Base-by-base conservation (phyloP, 768 basidiomycete species). In the Tulasnella calospora region DNA sequence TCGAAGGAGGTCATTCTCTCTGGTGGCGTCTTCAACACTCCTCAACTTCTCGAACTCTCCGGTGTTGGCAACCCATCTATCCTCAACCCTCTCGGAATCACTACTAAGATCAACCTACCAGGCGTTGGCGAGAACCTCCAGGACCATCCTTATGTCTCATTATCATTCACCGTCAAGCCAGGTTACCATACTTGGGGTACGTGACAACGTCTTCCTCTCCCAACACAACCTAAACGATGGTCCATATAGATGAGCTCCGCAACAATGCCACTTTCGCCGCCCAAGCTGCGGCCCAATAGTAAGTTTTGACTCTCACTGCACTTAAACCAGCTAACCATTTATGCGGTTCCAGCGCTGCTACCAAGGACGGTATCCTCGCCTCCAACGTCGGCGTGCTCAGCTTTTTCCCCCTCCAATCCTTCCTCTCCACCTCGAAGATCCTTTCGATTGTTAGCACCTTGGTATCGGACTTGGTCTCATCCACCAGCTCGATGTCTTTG, bases 1-100 rank as follows among this genome's bases (percentile, higher is more conserved):
- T 82, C 81, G 69, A 86, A 86, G 75, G 89, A 90, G 82, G 89
- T 90, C 36, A 86, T 90, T 70, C 82, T 90, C 1, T 84, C 83
- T 69, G 85, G 86, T 6, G 57, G 57, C 8, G 57, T 61, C 23
- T 81, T 88, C 67, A 85, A 87, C 78, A 87, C 87, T 6, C 85
- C 88, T 6, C 87, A 89, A 80, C 84, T 91, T 13, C 86, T 90
- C 2, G 88, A 90, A 81, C 83, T 90, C 3, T 92, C 91, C 0
- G 92, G 94, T 7, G 91, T 96, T 76, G 94, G 94, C 1, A 86
- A 88, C 0, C 80, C 82, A 1, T 82, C 83, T 0, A 80, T 91
- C 55, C 84, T 94, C 47, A 81, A 87, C 51, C 84, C 84, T 47
- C 84, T 88, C 73, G 86, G 85, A 15, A 87, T 94, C 40, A 80